Conservation (phyloP, 2,329 filamentous ascomycete genomes). For the Ceratocystis lukuohia region DNA sequence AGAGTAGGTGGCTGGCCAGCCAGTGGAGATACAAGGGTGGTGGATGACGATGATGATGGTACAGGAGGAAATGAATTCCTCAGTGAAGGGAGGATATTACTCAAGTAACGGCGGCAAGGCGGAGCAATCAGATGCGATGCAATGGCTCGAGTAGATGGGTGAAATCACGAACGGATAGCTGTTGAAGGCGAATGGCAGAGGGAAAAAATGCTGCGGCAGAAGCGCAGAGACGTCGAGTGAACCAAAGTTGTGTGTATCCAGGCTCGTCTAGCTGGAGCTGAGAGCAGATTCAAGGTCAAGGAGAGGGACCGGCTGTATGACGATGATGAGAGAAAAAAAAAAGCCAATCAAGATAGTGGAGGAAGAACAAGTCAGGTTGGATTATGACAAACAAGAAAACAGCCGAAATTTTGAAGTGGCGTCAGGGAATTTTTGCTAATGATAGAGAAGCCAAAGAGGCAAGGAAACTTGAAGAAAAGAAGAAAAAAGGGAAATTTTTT, state of each 20-base stretch:
- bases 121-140: not conserved
- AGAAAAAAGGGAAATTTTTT: slow-evolving; percentile 8
- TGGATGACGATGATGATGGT: not conserved
- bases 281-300: not conserved
- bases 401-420: not conserved
- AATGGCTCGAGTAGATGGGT: not conserved
- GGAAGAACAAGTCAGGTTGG: not conserved
- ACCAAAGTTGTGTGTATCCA: not conserved
- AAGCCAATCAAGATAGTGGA: not conserved
- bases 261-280: not conserved
- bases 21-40: not conserved
- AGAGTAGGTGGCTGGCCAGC: not conserved
- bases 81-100: not conserved
- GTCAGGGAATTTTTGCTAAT: not conserved
- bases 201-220: too few relatives aligned
- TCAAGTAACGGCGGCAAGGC: not conserved
- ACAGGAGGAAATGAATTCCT: slow-evolving; percentile 1
- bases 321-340: not conserved
- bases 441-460: not conserved
- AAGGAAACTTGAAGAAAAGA: not conserved
- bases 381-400: not conserved
- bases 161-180: not conserved
- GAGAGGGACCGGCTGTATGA: not conserved
- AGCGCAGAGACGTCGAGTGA: too few relatives aligned
- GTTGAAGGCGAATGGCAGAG: not conserved